Conservation (phyloP, 768 basidiomycete species). For the Rhizopogon vinicolor region DNA sequence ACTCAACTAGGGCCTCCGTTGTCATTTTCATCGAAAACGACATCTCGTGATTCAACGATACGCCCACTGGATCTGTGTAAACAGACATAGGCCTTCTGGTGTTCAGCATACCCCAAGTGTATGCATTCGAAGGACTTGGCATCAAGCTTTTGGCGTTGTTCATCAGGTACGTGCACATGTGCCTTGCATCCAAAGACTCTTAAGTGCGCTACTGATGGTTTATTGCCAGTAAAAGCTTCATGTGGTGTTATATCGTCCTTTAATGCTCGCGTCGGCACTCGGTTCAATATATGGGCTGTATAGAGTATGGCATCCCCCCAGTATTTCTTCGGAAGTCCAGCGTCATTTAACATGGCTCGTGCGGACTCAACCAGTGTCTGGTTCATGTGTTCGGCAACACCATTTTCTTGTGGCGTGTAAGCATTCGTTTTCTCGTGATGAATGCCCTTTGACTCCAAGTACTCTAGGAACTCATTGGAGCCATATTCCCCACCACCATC, state of each 20-base stretch:
- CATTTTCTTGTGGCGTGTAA: slow-evolving; percentile 5
- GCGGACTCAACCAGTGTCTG: not conserved
- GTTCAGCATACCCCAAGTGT: not conserved
- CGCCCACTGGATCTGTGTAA: not conserved
- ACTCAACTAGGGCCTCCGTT: not conserved
- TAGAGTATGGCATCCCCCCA: slow-evolving; percentile 4
- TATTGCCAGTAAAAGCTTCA: slow-evolving; percentile 12
- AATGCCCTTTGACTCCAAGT: slow-evolving; percentile 8
- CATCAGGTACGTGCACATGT: slow-evolving; percentile 21
- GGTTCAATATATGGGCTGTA: not conserved
- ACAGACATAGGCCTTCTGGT: not conserved
- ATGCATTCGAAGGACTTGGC: not conserved
- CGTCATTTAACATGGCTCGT: not conserved
- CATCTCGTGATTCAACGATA: not conserved
- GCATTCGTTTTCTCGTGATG: slow-evolving; percentile 4
- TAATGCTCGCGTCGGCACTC: not conserved
- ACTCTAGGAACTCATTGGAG: slow-evolving; percentile 15
- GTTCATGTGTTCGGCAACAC: slow-evolving; percentile 2
- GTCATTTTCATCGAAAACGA: not conserved
- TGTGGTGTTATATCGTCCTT: slow-evolving; percentile 18
- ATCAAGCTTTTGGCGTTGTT: slow-evolving; percentile 10
- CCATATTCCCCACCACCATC: slow-evolving; percentile 26
- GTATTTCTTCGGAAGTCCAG: not conserved
- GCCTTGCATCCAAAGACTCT: slow-evolving; percentile 20
- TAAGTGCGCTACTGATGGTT: slow-evolving; percentile 16